phyloP scores from a whole-genome alignment of 768 basidiomycete species.

The Pholiota microspora region DNA sequence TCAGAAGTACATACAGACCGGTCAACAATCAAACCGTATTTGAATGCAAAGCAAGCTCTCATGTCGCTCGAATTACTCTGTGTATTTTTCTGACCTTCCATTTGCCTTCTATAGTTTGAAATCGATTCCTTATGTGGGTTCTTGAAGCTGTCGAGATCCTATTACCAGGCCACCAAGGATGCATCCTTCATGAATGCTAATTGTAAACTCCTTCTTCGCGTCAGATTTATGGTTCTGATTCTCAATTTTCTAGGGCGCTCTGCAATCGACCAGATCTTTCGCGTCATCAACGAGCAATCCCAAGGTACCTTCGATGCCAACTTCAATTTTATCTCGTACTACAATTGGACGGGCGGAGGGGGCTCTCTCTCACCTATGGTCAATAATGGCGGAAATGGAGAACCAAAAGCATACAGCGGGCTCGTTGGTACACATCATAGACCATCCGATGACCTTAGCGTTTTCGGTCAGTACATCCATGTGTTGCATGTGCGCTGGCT shows the following conservation, averaged over 20 bases:
- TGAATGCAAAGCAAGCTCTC: constrained; percentile 66
- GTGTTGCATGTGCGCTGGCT: not conserved
- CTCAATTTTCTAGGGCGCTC: constrained; percentile 54
- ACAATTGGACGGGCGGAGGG: constrained; percentile 76
- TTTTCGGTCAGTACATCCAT: constrained; percentile 48
- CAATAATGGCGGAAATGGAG: constrained; percentile 67
- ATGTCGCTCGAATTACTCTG: too few relatives aligned
- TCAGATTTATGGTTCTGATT: constrained; percentile 2
- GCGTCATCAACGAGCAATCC: constrained; percentile 75
- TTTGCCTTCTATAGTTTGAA: constrained; percentile 52
- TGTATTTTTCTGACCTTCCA: not conserved
- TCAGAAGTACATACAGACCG: constrained; percentile 39
- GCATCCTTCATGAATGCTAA: constrained; percentile 67
- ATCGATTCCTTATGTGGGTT: constrained; percentile 79
- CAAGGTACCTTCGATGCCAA: constrained; percentile 66
- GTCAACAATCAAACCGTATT: constrained; percentile 71
- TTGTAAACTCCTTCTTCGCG: constrained; percentile 40
- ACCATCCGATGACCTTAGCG: constrained; percentile 72
- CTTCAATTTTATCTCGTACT: constrained; percentile 75
- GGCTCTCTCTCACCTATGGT: constrained; percentile 65
- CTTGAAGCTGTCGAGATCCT: constrained; percentile 72
- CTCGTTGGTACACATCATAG: constrained; percentile 75
- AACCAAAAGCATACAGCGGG: constrained; percentile 74
- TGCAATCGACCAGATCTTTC: constrained; percentile 71
- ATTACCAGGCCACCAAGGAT: constrained; percentile 72